Evolutionary conservation across 805 yeast genomes (phyloP), one percentile per base, ranked within the genome.

Genomic region (Myxozyma mucilagina): DNA sequence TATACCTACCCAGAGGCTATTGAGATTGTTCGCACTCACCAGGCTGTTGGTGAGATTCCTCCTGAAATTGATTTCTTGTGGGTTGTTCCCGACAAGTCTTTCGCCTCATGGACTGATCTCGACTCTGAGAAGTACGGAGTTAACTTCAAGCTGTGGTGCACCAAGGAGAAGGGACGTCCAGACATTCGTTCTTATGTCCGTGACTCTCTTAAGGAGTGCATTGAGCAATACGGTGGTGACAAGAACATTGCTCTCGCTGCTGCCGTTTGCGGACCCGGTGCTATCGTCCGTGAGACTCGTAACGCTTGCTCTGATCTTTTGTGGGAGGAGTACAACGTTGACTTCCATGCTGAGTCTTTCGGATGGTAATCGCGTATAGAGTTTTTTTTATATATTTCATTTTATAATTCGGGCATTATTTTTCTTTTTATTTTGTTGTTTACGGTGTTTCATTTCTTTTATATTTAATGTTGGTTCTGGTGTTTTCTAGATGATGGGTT

Each of bases 231-330:
- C 24, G 60, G 53, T 32, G 60, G 61, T 11, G 64, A 63, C 62
- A 57, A 56, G 59, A 63, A 56, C 57, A 32, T 59, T 36, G 44
- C 48, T 18, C 60, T 36, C 53, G 70, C 61, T 31, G 70, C 71
- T n/a, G 72, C 70, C 14, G 66, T 67, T 16, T 71, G 74, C 62
- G 74, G 74, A 11, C 74, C 74, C 1, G 67, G 68, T 36, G 63
- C 61, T 24, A 57, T 71, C 20, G 60, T 71, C 31, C 65, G 71
- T 24, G 69, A 62, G 32, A 67, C 68, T 7, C 63, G 72, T 32
- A 71, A 71, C 54, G 64, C 66, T 9, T 66, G 67, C 45, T 65
- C 74, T 5, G 66, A 63, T 31, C 50, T 71, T 50, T 57, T 66
- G 36, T 61, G 65, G 57, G 61, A 67, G 35, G 70, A 70, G n/a